These are phyloP conservation scores for Chlamydomonas incerta DNA, from an alignment of 139 green algal species.

Conservation along the genomic window DNA sequence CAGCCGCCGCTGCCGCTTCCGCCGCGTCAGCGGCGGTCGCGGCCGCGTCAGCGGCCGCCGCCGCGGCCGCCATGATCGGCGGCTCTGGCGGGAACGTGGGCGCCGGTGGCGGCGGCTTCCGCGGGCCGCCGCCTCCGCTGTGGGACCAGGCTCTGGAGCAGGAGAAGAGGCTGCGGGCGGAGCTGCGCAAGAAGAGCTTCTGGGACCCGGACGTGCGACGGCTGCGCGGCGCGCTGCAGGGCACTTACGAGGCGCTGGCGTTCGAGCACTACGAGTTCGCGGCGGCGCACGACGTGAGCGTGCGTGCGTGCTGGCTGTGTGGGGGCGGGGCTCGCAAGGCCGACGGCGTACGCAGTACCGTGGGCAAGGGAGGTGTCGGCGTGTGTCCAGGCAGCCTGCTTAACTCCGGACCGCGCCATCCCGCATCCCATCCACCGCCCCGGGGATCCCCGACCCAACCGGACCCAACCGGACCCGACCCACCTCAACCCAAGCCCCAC, in stretches of 20 bases:
- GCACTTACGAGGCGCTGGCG: slow-evolving; percentile 66
- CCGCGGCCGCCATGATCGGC: neutral
- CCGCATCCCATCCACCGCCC: too few relatives aligned
- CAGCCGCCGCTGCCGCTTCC: neutral
- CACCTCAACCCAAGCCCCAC: too few relatives aligned
- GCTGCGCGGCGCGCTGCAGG: slow-evolving; percentile 62
- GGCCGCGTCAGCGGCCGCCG: neutral
- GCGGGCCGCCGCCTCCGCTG: slow-evolving; percentile 5
- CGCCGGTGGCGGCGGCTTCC: neutral
- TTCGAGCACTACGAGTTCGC: slow-evolving; percentile 67
- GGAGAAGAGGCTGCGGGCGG: slow-evolving; percentile 57
- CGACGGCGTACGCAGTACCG: too few relatives aligned
- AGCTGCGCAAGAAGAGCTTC: slow-evolving; percentile 61
- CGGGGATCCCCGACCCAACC: too few relatives aligned
- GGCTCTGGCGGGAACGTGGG: neutral
- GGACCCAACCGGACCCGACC: too few relatives aligned
- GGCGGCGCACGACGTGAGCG: slow-evolving; percentile 35
- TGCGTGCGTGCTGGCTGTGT: too few relatives aligned
- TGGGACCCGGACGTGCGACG: slow-evolving; percentile 68
- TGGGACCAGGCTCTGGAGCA: slow-evolving; percentile 58
- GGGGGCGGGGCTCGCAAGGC: too few relatives aligned
- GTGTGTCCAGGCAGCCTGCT: too few relatives aligned
- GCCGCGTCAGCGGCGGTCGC: neutral
- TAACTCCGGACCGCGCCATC: too few relatives aligned
- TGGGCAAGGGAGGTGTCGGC: too few relatives aligned